Evolutionary conservation across 371 early-diverging fungal genomes (phyloP).

Genomic region (Rhizopus stolonifer): DNA sequence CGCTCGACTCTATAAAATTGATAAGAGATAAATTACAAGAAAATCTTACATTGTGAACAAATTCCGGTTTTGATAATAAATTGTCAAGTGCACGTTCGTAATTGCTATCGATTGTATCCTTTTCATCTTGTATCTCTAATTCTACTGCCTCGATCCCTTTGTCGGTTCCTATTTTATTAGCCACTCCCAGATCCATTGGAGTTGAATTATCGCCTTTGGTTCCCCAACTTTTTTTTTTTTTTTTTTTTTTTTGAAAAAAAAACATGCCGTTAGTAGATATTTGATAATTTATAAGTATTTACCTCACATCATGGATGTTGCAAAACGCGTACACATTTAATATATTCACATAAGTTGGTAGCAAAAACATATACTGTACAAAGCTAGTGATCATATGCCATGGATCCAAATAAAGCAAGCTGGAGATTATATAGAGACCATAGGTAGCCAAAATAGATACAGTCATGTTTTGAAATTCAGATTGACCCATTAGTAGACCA

Average conservation of each 20-base stretch:
- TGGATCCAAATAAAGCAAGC: conserved; percentile 80
- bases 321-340: conserved; percentile 90
- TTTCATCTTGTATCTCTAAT: conserved; percentile 69
- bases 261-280: too few relatives aligned
- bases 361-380: conserved; percentile 80
- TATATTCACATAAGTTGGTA: conserved; percentile 88
- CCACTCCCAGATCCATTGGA: conserved; percentile 54
- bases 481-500: conserved; percentile 23
- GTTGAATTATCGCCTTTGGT: conserved; percentile 81
- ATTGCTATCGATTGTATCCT: conserved; percentile 63
- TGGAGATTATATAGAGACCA: conserved; percentile 81
- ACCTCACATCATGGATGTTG: conserved; percentile 84
- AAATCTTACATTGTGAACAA: conserved; percentile 23
- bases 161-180: conserved; percentile 27
- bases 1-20: conserved; percentile 55
- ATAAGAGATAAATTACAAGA: neutral
- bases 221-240: too few relatives aligned
- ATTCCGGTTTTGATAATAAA: conserved; percentile 49
- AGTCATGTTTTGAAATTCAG: conserved; percentile 76
- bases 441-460: conserved; percentile 80
- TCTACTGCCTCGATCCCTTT: conserved; percentile 58
- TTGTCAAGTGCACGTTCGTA: conserved; percentile 71
- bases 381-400: conserved; percentile 94
- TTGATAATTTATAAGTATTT: too few relatives aligned
- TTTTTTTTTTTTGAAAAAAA: too few relatives aligned